Conservation (phyloP, 1,139 yeast genomes). For the Blastobotrys persicus region DNA sequence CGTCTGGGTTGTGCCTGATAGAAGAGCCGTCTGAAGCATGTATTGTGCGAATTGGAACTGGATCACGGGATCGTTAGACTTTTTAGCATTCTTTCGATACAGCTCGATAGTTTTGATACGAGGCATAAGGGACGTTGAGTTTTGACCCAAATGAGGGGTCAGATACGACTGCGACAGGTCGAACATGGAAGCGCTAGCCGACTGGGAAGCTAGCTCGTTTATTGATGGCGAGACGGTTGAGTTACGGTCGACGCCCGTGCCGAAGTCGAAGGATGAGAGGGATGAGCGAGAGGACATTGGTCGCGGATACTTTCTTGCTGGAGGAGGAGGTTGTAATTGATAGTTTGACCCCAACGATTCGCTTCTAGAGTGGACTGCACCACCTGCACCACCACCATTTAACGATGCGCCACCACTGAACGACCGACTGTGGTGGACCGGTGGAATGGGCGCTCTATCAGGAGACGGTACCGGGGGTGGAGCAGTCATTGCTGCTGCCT, state of each 20-base stretch:
- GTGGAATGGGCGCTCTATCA: slow-evolving; percentile 13
- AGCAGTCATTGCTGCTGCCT: background rate
- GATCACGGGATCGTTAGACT: slow-evolving; percentile 78
- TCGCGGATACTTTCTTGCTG: slow-evolving; percentile 7
- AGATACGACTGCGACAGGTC: slow-evolving; percentile 35
- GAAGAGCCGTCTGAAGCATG: slow-evolving; percentile 78
- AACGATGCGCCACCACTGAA: background rate
- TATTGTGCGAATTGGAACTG: slow-evolving; percentile 90
- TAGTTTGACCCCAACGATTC: slow-evolving; percentile 1
- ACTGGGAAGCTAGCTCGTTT: slow-evolving; percentile 27
- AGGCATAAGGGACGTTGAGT: slow-evolving; percentile 52
- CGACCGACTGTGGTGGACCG: slow-evolving; percentile 9
- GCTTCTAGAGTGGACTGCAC: slow-evolving; percentile 2
- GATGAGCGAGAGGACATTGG: slow-evolving; percentile 17
- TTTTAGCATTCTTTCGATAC: slow-evolving; percentile 82
- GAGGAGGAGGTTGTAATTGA: slow-evolving; percentile 5
- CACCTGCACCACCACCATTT: background rate
- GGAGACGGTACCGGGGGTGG: slow-evolving; percentile 10
- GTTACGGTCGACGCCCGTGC: slow-evolving; percentile 14
- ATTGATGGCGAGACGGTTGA: slow-evolving; percentile 24
- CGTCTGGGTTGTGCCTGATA: slow-evolving; percentile 25
- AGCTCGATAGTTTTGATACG: slow-evolving; percentile 83
- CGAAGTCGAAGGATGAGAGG: slow-evolving; percentile 17
- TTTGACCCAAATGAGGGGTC: slow-evolving; percentile 34
- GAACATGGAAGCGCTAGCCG: slow-evolving; percentile 32